A percentile compares a stretch with the other conserved stretches of the same genome.
Conservation (phyloP, 2,329 filamentous ascomycete genomes). For the Pseudogymnoascus sp. region DNA sequence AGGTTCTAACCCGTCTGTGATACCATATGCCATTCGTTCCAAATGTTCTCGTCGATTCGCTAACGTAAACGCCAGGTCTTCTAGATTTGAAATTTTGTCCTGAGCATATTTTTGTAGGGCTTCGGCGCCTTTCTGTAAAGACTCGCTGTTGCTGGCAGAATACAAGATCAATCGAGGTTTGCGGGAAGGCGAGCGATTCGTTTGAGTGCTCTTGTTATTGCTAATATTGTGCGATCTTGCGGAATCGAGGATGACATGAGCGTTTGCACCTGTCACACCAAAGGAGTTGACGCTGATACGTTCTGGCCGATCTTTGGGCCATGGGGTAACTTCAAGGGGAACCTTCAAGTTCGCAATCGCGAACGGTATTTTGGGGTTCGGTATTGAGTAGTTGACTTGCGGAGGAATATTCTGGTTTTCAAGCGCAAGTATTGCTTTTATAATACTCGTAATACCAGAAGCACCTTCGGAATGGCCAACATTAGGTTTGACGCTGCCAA, state of each 20-base stretch:
- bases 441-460: conserved; percentile 19
- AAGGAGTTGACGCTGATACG: conserved; percentile 23
- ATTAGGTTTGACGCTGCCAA: conserved; percentile 14
- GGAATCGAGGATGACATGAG: conserved; percentile 31
- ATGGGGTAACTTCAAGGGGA: not conserved
- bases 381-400: conserved; percentile 27
- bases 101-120: not conserved
- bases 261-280: conserved; percentile 40
- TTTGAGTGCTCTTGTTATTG: not conserved
- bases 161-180: not conserved
- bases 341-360: not conserved
- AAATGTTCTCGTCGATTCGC: conserved; percentile 4
- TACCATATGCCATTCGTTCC: conserved; percentile 2
- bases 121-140: not conserved
- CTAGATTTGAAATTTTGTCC: conserved; percentile 7
- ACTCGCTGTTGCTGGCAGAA: not conserved
- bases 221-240: not conserved
- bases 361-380: conserved; percentile 15
- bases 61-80: conserved; percentile 11
- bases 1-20: conserved; percentile 6
- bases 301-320: not conserved
- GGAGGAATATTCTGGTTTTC: conserved; percentile 26
- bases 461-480: conserved; percentile 23
- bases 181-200: not conserved
- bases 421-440: conserved; percentile 23